Evolutionary conservation across 495 filamentous ascomycete genomes (phyloP).

Genomic region (Daldinia decipiens): DNA sequence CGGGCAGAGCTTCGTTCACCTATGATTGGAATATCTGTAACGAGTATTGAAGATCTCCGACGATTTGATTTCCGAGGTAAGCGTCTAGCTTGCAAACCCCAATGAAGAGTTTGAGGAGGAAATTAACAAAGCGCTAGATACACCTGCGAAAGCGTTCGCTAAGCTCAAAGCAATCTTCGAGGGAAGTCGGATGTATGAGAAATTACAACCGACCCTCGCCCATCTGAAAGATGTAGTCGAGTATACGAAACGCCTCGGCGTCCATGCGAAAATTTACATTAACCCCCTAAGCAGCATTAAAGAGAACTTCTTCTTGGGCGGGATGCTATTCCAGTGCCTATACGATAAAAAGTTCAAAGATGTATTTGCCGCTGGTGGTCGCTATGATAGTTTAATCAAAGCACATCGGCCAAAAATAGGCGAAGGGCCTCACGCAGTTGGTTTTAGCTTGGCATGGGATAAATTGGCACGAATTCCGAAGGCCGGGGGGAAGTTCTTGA

Average conservation of each 20-base stretch:
- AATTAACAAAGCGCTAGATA: constrained; percentile 59
- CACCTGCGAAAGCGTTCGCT: constrained; percentile 74
- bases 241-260: constrained; percentile 77
- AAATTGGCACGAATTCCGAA: constrained; percentile 75
- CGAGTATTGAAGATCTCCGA: constrained; percentile 88
- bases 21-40: constrained; percentile 82
- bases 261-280: constrained; percentile 83
- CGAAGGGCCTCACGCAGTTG: constrained; percentile 78
- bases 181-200: constrained; percentile 72
- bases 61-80: constrained; percentile 89
- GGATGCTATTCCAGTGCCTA: constrained; percentile 89
- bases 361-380: constrained; percentile 92
- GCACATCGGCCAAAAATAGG: constrained; percentile 70
- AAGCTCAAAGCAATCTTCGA: constrained; percentile 79
- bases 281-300: constrained; percentile 88
- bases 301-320: constrained; percentile 89
- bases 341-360: constrained; percentile 85
- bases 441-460: constrained; percentile 92
- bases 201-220: constrained; percentile 75
- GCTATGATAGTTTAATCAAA: constrained; percentile 87
- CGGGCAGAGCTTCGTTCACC: constrained; percentile 83
- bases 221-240: constrained; percentile 79
- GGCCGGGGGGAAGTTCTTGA: constrained; percentile 69
- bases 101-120: background rate
- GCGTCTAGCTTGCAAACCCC: constrained; percentile 29